Conservation (phyloP, 2,329 filamentous ascomycete species). For the Calonectria naviculata region DNA sequence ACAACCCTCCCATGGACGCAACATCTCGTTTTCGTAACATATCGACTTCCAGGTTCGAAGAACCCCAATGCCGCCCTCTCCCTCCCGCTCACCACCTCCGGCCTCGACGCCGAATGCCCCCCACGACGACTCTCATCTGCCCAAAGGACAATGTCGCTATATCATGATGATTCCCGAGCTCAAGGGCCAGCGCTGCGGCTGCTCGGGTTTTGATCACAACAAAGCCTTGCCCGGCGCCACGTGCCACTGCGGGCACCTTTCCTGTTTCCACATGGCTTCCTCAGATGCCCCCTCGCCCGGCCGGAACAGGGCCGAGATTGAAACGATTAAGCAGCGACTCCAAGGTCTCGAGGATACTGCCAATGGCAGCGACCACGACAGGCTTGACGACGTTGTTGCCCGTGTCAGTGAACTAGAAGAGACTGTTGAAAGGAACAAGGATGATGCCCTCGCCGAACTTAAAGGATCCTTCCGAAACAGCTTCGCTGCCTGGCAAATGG, state of each 20-base stretch:
- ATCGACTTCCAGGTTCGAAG: constrained; percentile 37
- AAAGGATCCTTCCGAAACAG: constrained; percentile 67
- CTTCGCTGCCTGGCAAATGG: constrained; percentile 63
- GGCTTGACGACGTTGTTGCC: constrained; percentile 51
- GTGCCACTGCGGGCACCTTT: constrained; percentile 70
- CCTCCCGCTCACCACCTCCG: constrained; percentile 36
- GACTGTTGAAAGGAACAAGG: constrained; percentile 61
- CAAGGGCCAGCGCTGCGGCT: constrained; percentile 69
- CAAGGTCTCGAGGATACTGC: constrained; percentile 47
- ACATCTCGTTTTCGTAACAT: constrained; percentile 31
- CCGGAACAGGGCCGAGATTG: constrained; percentile 53
- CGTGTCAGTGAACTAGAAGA: constrained; percentile 66
- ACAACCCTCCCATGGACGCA: constrained; percentile 41
- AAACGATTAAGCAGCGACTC: constrained; percentile 41
- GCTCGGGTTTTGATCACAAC: constrained; percentile 67
- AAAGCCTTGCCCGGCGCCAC: constrained; percentile 62
- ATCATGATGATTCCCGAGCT: constrained; percentile 67
- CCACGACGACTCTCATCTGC: constrained; percentile 59
- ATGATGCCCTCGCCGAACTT: constrained; percentile 63
- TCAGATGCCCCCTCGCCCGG: constrained; percentile 61
- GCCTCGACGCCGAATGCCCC: constrained; percentile 34
- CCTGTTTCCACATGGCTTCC: constrained; percentile 67
- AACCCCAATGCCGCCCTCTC: constrained; percentile 42
- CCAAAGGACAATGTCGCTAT: constrained; percentile 69
- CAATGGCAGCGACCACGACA: constrained; percentile 47